phyloP scores from a whole-genome alignment of 495 filamentous ascomycete species.

The Xylaria acuta region DNA sequence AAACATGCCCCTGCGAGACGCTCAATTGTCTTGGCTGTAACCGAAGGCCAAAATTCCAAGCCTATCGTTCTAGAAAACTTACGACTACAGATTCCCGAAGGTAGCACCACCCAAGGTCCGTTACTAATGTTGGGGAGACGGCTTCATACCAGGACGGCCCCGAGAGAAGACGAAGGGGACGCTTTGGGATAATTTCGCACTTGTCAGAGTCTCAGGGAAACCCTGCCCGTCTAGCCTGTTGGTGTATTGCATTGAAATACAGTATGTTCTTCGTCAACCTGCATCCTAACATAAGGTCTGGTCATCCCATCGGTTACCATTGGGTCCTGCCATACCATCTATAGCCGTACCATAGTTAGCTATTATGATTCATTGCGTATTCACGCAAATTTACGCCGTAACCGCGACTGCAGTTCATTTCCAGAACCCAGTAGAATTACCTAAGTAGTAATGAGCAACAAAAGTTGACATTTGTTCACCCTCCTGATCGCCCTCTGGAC shows the following conservation, averaged over 20 bases:
- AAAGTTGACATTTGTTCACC: background rate
- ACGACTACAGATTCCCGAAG: background rate
- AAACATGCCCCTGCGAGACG: background rate
- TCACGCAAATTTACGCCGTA: background rate
- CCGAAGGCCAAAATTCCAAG: background rate
- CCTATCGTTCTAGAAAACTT: conserved; percentile 11
- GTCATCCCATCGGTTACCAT: conserved; percentile 16
- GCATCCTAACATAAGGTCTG: background rate
- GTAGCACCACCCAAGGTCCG: background rate
- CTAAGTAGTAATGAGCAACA: conserved; percentile 2
- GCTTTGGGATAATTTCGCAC: background rate
- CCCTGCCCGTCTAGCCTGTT: background rate
- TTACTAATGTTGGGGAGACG: background rate
- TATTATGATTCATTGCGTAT: background rate
- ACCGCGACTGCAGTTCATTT: background rate
- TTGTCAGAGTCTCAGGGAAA: background rate
- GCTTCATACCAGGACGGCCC: conserved; percentile 1
- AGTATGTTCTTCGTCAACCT: background rate
- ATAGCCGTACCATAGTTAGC: conserved; percentile 2
- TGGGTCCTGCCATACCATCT: conserved; percentile 2
- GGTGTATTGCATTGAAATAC: conserved; percentile 1
- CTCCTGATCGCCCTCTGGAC: background rate
- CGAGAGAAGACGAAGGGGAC: background rate
- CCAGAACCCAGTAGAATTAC: background rate
- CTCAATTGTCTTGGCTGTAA: background rate